phyloP scores from a whole-genome alignment of 176 grass and related monocot species.

The Eragrostis curvula region DNA sequence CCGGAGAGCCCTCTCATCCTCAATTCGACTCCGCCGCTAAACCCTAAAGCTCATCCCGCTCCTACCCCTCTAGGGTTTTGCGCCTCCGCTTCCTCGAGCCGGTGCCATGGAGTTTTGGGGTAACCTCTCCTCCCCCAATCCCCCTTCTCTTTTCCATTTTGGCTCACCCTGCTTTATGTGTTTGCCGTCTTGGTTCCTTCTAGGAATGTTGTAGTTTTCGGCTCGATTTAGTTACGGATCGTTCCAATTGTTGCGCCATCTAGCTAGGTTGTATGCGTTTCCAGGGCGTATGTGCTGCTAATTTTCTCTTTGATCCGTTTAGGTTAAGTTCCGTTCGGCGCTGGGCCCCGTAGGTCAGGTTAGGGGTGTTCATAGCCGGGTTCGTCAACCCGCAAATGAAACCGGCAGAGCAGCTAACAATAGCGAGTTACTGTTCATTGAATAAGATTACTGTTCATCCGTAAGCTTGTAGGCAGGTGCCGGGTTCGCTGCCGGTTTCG shows the following conservation, averaged over 20 bases:
- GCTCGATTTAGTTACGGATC: neutral
- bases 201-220: no score
- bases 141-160: no score
- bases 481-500: no score
- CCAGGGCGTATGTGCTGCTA: neutral
- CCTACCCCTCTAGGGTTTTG: neutral
- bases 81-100: constrained; percentile 18
- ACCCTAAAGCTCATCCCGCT: constrained; percentile 40
- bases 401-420: no score
- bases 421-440: no score
- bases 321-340: neutral
- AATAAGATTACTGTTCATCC: no score
- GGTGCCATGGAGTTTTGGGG: constrained; percentile 49
- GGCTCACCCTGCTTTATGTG: neutral
- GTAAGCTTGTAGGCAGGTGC: no score
- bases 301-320: neutral
- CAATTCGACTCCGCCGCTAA: constrained; percentile 17
- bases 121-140: neutral
- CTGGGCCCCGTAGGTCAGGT: neutral
- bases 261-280: neutral
- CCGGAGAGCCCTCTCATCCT: no score
- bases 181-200: neutral
- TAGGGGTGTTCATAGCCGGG: neutral
- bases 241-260: neutral
- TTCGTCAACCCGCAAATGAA: no score